phyloP scores from a whole-genome alignment of 148 eudicot species.

The Bassia scoparia region DNA sequence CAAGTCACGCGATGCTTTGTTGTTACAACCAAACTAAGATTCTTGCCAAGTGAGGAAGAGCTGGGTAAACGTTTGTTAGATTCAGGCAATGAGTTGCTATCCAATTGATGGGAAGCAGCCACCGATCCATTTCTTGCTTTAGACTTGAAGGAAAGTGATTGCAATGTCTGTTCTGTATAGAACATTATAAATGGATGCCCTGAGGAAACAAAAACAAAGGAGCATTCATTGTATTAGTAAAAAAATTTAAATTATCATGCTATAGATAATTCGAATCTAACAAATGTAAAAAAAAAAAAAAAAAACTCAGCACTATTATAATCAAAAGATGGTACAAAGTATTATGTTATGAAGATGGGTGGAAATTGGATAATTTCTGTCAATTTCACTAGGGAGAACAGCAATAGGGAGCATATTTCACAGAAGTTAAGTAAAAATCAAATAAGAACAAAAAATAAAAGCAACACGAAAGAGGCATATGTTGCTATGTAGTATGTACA shows the following conservation, averaged over 20 bases:
- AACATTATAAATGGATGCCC: constrained; percentile 92
- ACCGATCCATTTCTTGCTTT: constrained; percentile 37
- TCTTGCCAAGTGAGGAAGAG: constrained; percentile 17
- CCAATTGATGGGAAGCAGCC: constrained; percentile 22
- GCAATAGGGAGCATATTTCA: background rate
- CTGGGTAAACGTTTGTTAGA: constrained; percentile 22
- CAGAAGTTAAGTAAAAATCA: background rate
- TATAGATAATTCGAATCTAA: too few species aligned
- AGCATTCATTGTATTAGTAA: background rate
- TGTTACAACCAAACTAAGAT: constrained; percentile 26
- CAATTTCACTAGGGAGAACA: too few species aligned
- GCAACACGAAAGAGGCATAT: background rate
- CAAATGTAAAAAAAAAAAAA: too few species aligned
- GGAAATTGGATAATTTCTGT: too few species aligned
- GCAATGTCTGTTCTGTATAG: constrained; percentile 61
- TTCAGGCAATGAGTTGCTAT: constrained; percentile 35
- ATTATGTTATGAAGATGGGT: too few species aligned
- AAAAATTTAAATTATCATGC: too few species aligned
- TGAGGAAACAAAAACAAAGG: constrained; percentile 23
- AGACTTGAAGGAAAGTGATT: constrained; percentile 45
- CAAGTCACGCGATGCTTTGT: constrained; percentile 13
- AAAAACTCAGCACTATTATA: too few species aligned
- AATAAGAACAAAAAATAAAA: background rate
- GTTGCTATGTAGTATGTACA: background rate
- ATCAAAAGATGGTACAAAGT: too few species aligned